Evolutionary conservation across 345 rosid genomes (phyloP), one percentile per base, ranked within the genome.

Genomic region (Adansonia digitata): DNA sequence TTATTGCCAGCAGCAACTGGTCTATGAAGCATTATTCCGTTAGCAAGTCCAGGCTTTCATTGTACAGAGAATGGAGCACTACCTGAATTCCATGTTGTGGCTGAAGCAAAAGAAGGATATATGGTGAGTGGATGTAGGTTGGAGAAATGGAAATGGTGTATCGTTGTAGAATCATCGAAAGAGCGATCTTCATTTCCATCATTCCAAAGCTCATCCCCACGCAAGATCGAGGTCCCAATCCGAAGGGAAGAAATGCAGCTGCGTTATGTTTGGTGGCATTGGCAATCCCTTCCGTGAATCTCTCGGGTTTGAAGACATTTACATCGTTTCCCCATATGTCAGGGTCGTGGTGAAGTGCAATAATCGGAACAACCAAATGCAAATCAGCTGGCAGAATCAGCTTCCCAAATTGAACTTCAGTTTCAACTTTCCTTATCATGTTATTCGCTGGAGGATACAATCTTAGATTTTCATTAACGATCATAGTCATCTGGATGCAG

Each of bases 141-240:
- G 70, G 70, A 15, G 70, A 66, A 3, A 66, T 51, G 5, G 11
- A 2, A 24, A 66, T 14, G 0, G 34, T 26, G 49, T 42, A 66
- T n/a, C 70, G 35, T 24, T 42, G 70, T 43, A 66, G 52, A 42
- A 66, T 66, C 70, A 66, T 24, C 0, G 70, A 42, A 22, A 65
- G 31, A 42, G 70, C 70, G 4, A 12, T 39, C 31, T 85, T 85
- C 24, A 66, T 77, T 72, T 88, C 82, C 5, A 70, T 73, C 8
- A 53, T n/a, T 4, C 82, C 85, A 17, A 79, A 81, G 71, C 78
- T 81, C 53, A 67, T 65, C 20, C 88, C 85, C 9, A 81, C 85
- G 27, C 86, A 82, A 26, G 26, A 74, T 69, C 82, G 73, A 39
- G 83, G 71, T 57, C 84, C 89, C 69, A 78, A 48, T 10, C 27